These are phyloP conservation scores for Didymella keratinophila DNA, from an alignment of 2,329 filamentous ascomycete genomes.

Conservation along the genomic window DNA sequence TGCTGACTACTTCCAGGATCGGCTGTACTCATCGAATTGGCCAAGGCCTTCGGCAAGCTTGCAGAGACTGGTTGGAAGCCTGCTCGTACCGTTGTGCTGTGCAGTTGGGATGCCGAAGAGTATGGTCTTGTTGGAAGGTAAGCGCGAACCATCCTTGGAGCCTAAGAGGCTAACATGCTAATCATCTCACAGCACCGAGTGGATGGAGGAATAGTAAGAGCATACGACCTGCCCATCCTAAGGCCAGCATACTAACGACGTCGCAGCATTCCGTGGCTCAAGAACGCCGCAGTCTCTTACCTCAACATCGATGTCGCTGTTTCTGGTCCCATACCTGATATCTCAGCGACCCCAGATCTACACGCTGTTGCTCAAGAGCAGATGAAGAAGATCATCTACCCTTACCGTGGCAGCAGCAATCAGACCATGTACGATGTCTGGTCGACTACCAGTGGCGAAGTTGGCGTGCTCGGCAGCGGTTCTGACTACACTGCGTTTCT, in stretches of 20 bases:
- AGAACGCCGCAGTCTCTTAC: constrained; percentile 55
- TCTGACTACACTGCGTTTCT: constrained; percentile 59
- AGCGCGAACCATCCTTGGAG: neutral
- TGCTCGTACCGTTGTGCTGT: constrained; percentile 58
- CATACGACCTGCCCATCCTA: neutral
- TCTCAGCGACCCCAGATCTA: constrained; percentile 53
- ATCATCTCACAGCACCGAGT: constrained; percentile 51
- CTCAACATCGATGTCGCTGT: constrained; percentile 62
- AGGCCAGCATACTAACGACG: constrained; percentile 8
- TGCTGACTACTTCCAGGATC: constrained; percentile 47
- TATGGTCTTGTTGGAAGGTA: constrained; percentile 49
- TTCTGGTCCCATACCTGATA: constrained; percentile 52
- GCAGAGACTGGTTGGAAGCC: constrained; percentile 61
- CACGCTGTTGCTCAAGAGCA: constrained; percentile 46
- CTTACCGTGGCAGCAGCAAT: constrained; percentile 48
- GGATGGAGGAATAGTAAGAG: constrained; percentile 56
- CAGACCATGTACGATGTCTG: constrained; percentile 58
- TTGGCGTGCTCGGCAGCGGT: constrained; percentile 56
- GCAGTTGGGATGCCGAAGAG: constrained; percentile 55
- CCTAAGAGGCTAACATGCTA: neutral
- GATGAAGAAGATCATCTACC: constrained; percentile 55
- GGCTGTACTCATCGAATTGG: constrained; percentile 59
- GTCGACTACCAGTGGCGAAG: constrained; percentile 45
- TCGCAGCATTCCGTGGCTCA: constrained; percentile 56
- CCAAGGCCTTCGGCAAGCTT: constrained; percentile 59